phyloP scores from a whole-genome alignment of 768 basidiomycete genomes.

The Aureoboletus auriporus region DNA sequence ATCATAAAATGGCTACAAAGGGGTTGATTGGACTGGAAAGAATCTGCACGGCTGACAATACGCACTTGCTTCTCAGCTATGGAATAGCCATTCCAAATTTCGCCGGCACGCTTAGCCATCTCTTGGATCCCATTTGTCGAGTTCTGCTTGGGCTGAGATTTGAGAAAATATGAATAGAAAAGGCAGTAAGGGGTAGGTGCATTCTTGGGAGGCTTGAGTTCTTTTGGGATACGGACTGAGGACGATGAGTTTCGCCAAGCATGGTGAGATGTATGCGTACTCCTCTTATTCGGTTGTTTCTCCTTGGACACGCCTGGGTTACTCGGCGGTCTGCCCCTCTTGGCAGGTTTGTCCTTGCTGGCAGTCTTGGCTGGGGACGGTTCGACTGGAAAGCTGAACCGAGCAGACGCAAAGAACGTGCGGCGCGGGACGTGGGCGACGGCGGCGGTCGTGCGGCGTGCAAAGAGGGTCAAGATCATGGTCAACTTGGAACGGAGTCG shows the following conservation, averaged over 20 bases:
- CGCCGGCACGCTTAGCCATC: constrained; percentile 18
- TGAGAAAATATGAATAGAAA: constrained; percentile 19
- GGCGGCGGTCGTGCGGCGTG: constrained; percentile 4
- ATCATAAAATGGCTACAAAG: constrained; percentile 25
- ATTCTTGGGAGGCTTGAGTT: constrained; percentile 25
- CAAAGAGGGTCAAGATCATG: constrained; percentile 15
- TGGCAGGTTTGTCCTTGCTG: constrained; percentile 1
- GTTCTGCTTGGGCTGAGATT: neutral
- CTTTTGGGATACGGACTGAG: constrained; percentile 12
- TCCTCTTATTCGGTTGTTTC: neutral
- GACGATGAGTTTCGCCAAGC: constrained; percentile 4
- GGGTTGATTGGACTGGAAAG: neutral
- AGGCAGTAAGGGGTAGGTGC: constrained; percentile 24
- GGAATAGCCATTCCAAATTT: constrained; percentile 31
- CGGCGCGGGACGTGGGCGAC: constrained; percentile 17
- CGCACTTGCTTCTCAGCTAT: constrained; percentile 35
- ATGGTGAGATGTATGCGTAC: constrained; percentile 8
- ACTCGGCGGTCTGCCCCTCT: constrained; percentile 7
- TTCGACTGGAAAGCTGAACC: constrained; percentile 8
- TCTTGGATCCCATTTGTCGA: neutral
- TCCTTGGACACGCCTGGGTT: neutral
- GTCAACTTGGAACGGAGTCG: neutral
- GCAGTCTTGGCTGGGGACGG: neutral
- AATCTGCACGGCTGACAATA: neutral
- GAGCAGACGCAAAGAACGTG: constrained; percentile 22